Base-by-base conservation (phyloP, 1,284 basidiomycete genomes). In the Psilocybe mexicana region DNA sequence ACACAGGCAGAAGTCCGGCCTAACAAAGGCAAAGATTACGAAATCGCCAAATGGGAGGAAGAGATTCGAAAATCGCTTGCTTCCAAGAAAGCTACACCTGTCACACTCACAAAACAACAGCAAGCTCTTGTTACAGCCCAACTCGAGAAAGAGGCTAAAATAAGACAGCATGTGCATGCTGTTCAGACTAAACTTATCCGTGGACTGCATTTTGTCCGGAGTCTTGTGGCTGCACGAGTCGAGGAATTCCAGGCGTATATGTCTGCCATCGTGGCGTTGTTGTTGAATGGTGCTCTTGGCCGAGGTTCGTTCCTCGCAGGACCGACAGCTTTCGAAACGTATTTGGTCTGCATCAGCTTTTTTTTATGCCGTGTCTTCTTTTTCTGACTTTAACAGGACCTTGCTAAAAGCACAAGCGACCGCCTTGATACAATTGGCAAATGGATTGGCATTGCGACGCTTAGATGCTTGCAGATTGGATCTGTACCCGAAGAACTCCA, bases 21-120 rank as follows among this genome's bases (percentile, higher is more conserved):
- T 38, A 86, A 64, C 64, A 96, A 95, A 71, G 90, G 93, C 36
- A 96, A 96, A 65, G 89, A 87, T 60, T 86, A 90, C 11, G 93
- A 92, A 45, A 88, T 95, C 26, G 88, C 92, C 11, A 89, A 92
- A 67, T 98, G 95, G 95, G 96, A 98, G 63, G 89, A 88, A 30
- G 94, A 98, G 62, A 78, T 96, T n/a, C 85, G 94, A 8, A 89
- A 90, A 65, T 86, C 89, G 0, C 78, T 97, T 0, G 90, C 91
- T 6, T 84, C 77, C 61, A 96, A 96, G 76, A 91, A 86, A 67
- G 72, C 79, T 0, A 72, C 75, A 1, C 67, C 77, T 1, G 73
- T 75, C 3, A 80, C 81, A 3, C 72, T 97, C 2, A 92, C 90
- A 1, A 97, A 95, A 70, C 87, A 90, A 62, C 93, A 96, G 58